Conservation (phyloP, 345 rosid genomes). For the Moricandia moricandioides region DNA sequence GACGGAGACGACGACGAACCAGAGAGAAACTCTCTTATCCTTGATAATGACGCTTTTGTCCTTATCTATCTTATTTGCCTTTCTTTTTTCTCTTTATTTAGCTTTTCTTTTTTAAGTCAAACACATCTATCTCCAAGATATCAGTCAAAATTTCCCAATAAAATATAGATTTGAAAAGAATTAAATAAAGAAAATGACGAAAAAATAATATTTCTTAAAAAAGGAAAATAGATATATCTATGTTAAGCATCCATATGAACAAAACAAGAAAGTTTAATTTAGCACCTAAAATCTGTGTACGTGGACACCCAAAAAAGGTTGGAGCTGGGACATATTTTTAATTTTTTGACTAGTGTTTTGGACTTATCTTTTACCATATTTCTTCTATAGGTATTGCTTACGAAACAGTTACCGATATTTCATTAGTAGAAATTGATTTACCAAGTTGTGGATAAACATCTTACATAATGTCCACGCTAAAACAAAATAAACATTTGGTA, state of each 20-base stretch:
- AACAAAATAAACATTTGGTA: neutral
- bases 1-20: neutral
- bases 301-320: constrained; percentile 17
- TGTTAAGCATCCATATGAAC: neutral
- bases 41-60: neutral
- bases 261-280: too few species aligned
- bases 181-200: neutral
- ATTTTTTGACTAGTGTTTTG: neutral
- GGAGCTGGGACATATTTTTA: constrained; percentile 8
- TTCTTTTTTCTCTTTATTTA: neutral
- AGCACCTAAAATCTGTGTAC: neutral
- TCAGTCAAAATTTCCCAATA: neutral
- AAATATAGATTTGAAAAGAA: neutral
- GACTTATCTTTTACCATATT: too few species aligned
- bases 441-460: constrained; percentile 20
- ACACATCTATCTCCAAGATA: neutral
- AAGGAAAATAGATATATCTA: neutral
- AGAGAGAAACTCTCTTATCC: neutral
- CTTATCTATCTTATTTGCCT: neutral
- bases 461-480: constrained; percentile 25
- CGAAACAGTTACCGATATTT: neutral
- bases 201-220: neutral
- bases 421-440: neutral
- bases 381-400: neutral
- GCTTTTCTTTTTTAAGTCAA: neutral